Evolutionary conservation across 768 basidiomycete genomes (phyloP), one percentile per base, ranked within the genome.

Genomic region (Mycena maculata): DNA sequence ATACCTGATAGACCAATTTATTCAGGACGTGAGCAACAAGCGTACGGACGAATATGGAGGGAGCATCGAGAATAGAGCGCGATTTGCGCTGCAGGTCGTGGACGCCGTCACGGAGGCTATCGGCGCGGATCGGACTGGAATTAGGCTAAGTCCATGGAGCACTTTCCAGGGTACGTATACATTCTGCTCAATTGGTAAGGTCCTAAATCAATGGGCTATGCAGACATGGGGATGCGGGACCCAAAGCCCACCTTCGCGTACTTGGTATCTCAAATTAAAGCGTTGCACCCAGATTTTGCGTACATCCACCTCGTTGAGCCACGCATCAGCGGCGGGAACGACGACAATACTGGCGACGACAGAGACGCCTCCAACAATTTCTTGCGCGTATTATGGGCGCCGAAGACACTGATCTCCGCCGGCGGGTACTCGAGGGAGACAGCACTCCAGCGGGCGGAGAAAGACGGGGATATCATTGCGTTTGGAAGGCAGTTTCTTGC

Each of bases 1-100:
- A 0, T 75, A 75, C 50, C 57, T 82, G 30, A 48, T 77, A 30
- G 82, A 87, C 64, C 84, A 87, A 68, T 87, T 87, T 73, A 61
- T 81, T 16, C 80, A 85, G 54, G 72, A 67, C 50, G 72, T 73
- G 33, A 75, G 77, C 2, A 87, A 87, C 75, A 76, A 76, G 38
- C 79, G 87, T 27, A 84, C 75, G 22, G 87, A 88, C 72, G 77
- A 81, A 52, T 89, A 85, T 68, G 88, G 88, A 3, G 88, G 88
- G 4, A 74, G 75, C 20, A 68, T 86, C 42, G 79, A 83, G 71
- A 86, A 86, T 72, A 78, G 88, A 23, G 71, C 78, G 0, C 78
- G 85, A 11, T 89, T 90, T 72, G 66, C 76, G 0, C 78, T 85
- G 10, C 83, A 86, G 70, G 77, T 87, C 25, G 70, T 84, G 28